A percentile compares a stretch with the other conserved stretches of the same genome.
These are phyloP conservation scores for Penicillium paradoxum DNA, from an alignment of 495 filamentous ascomycete species.

Conservation along the genomic window DNA sequence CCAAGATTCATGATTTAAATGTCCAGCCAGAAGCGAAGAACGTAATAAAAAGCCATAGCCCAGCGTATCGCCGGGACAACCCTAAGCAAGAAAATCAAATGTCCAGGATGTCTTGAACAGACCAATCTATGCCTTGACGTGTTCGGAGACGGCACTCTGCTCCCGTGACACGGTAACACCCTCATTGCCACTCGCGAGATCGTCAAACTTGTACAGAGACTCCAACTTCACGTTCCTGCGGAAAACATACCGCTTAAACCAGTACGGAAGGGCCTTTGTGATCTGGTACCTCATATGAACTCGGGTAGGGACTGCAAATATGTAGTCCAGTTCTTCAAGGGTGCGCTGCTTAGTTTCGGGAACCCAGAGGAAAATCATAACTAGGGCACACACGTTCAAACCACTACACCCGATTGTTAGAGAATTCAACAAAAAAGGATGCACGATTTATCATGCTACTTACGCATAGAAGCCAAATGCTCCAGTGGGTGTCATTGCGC, in stretches of 20 bases:
- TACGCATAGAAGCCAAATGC: constrained; percentile 49
- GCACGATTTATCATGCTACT: constrained; percentile 10
- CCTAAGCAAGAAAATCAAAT: not conserved
- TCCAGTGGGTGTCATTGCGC: constrained; percentile 49
- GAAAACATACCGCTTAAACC: constrained; percentile 63
- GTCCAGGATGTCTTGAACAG: not conserved
- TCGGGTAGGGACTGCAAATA: constrained; percentile 67
- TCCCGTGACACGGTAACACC: not conserved
- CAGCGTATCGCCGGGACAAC: not conserved
- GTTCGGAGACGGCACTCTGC: constrained; percentile 4
- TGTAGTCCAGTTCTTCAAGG: constrained; percentile 79
- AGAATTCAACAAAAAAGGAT: not conserved
- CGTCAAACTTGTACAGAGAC: constrained; percentile 62
- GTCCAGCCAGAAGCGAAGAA: not conserved
- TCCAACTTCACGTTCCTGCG: constrained; percentile 48
- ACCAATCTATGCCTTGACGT: not conserved
- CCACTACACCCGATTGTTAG: constrained; percentile 41
- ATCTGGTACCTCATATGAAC: constrained; percentile 62
- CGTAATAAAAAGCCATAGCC: not conserved
- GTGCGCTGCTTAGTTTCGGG: constrained; percentile 77
- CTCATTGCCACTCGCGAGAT: constrained; percentile 11
- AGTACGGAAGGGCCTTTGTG: constrained; percentile 60
- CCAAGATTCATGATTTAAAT: not conserved
- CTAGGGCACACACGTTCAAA: constrained; percentile 62
- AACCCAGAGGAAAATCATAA: constrained; percentile 69